Percentiles rank a stretch among this genome's conserved stretches.
Conservation (phyloP, 225 moss, liverwort and hornwort genomes). For the Climacium dendroides region DNA sequence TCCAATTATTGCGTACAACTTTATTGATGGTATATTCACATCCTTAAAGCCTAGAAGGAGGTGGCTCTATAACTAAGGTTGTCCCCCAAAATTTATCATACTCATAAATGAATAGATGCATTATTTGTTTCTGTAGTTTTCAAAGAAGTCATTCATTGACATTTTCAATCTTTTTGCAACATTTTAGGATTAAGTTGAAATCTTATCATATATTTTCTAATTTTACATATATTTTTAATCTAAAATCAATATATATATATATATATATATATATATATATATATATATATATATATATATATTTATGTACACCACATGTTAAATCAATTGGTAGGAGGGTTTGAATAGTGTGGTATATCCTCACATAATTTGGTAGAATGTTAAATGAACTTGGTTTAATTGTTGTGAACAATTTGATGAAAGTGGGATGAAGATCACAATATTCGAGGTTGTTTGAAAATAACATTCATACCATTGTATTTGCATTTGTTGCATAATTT, state of each 20-base stretch:
- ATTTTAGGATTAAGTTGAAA: not conserved
- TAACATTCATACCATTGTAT: not conserved
- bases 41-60: accelerated
- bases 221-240: not conserved
- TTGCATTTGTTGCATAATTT: accelerated
- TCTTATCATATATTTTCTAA: not conserved
- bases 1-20: not conserved
- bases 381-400: not conserved
- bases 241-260: not conserved
- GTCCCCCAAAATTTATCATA: not conserved
- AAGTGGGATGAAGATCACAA: not conserved
- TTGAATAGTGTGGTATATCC: not conserved
- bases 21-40: not conserved
- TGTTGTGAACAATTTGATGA: not conserved
- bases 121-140: not conserved
- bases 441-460: not conserved
- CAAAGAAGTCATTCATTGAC: not conserved
- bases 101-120: too few species aligned
- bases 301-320: not conserved
- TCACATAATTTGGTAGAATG: not conserved
- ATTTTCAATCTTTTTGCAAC: accelerated
- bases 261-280: too few species aligned
- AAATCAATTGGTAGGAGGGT: not conserved
- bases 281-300: too few species aligned
- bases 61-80: not conserved